These are phyloP conservation scores for Phytopythium delawarense DNA, from an alignment of 352 stramenopile species.

Conservation along the genomic window DNA sequence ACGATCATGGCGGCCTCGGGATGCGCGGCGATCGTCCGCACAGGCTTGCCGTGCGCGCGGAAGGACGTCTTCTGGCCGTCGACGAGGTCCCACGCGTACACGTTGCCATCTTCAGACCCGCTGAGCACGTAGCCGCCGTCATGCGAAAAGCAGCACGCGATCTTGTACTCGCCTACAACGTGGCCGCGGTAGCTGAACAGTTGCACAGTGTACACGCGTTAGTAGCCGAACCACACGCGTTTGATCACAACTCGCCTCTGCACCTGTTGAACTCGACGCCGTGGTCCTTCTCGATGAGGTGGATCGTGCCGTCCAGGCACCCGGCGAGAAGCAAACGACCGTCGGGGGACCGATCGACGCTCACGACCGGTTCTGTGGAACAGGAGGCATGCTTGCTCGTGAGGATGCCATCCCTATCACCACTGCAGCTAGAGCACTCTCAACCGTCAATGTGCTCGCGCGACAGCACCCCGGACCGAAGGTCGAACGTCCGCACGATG, in stretches of 20 bases:
- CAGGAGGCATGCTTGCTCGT: background rate
- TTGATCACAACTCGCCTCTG: background rate
- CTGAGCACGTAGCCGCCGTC: conserved; percentile 67
- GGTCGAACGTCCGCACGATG: conserved; percentile 79
- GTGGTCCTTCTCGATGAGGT: conserved; percentile 64
- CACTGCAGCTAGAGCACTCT: background rate
- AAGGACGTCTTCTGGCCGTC: conserved; percentile 33
- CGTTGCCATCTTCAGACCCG: conserved; percentile 68
- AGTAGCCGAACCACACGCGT: background rate
- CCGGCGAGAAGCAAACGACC: conserved; percentile 72
- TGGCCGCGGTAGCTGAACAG: conserved; percentile 55
- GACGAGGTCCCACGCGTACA: conserved; percentile 68
- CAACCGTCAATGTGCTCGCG: conserved; percentile 73
- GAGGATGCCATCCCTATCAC: background rate
- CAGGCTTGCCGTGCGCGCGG: conserved; percentile 49
- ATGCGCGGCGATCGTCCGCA: conserved; percentile 61
- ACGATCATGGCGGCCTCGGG: conserved; percentile 62
- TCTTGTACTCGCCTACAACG: conserved; percentile 57
- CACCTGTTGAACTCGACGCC: conserved; percentile 75
- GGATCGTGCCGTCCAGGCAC: conserved; percentile 67
- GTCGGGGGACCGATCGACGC: conserved; percentile 68
- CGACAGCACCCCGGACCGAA: conserved; percentile 60
- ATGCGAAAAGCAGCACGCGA: conserved; percentile 60
- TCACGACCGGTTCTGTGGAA: conserved; percentile 67
- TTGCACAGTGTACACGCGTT: conserved; percentile 4